Conservation (phyloP, 768 basidiomycete genomes). For the Auriscalpium orientale region DNA sequence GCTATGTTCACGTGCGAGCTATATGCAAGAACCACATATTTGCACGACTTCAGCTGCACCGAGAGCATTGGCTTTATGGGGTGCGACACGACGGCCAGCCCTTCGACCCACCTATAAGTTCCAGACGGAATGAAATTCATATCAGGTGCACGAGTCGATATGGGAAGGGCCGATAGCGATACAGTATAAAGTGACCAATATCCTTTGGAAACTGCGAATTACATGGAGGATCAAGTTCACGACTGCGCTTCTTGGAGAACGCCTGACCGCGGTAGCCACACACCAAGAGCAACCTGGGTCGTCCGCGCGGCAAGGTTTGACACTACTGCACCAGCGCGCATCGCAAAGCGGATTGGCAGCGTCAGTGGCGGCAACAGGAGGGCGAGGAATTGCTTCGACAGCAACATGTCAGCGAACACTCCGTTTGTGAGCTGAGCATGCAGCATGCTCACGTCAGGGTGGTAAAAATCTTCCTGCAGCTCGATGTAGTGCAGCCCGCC, state of each 20-base stretch:
- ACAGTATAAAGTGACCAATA: too few species aligned
- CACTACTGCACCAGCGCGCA: constrained; percentile 19
- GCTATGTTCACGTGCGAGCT: too few species aligned
- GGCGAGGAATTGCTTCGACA: constrained; percentile 36
- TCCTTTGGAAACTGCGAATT: too few species aligned
- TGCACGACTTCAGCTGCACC: too few species aligned
- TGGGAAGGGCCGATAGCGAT: too few species aligned
- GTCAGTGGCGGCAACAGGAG: constrained; percentile 36
- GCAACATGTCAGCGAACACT: constrained; percentile 1
- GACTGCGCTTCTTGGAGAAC: neutral
- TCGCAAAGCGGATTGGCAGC: constrained; percentile 27
- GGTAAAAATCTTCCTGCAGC: constrained; percentile 53
- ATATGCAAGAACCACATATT: too few species aligned
- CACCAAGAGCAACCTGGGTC: constrained; percentile 1
- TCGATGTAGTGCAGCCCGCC: constrained; percentile 37
- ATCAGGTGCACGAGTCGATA: too few species aligned
- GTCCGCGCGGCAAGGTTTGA: constrained; percentile 2
- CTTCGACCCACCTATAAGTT: too few species aligned
- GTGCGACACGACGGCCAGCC: too few species aligned
- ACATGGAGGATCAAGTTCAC: too few species aligned
- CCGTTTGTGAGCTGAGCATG: neutral
- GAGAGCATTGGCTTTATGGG: too few species aligned
- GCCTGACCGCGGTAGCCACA: constrained; percentile 1
- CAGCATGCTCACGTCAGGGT: constrained; percentile 35
- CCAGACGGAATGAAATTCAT: too few species aligned